phyloP scores from a whole-genome alignment of 768 basidiomycete species.

The Suillus plorans region DNA sequence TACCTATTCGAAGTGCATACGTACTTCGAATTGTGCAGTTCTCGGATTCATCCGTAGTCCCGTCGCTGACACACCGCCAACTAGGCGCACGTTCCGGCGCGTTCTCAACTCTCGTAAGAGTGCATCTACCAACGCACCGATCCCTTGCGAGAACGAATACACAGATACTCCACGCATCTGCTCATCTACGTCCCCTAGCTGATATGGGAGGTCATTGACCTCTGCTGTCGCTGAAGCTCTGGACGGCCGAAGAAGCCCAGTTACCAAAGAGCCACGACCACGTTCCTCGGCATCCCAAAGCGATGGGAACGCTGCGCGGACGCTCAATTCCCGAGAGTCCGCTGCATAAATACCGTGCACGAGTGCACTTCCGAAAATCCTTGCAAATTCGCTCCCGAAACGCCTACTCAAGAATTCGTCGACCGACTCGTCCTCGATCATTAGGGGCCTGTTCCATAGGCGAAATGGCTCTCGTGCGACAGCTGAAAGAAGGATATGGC shows the following conservation, averaged over 20 bases:
- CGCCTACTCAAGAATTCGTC: conserved; percentile 74
- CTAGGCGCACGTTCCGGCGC: conserved; percentile 58
- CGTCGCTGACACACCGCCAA: conserved; percentile 40
- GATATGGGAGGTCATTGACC: conserved; percentile 34
- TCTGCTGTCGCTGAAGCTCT: conserved; percentile 8
- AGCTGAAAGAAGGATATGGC: conserved; percentile 49
- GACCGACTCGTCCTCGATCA: conserved; percentile 70
- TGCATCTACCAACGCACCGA: conserved; percentile 62
- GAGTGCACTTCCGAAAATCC: conserved; percentile 73
- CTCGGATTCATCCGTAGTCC: conserved; percentile 33
- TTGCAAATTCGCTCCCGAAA: conserved; percentile 72
- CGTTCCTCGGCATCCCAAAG: conserved; percentile 69
- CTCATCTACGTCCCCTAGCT: conserved; percentile 47
- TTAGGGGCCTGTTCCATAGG: conserved; percentile 39
- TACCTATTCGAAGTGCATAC: conserved; percentile 8
- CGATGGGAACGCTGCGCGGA: conserved; percentile 74
- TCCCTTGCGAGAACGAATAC: conserved; percentile 79
- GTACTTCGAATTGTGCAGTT: conserved; percentile 47
- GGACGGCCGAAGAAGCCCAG: conserved; percentile 46
- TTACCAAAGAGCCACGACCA: conserved; percentile 68
- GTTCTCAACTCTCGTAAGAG: conserved; percentile 48
- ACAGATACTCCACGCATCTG: conserved; percentile 65
- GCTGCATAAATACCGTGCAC: conserved; percentile 94
- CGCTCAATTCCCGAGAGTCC: conserved; percentile 71
- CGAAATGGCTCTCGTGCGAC: conserved; percentile 60